Percentiles rank a stretch among this genome's conserved stretches.
phyloP scores from a whole-genome alignment of 2,329 filamentous ascomycete species.

The Magnaporthales sp. region DNA sequence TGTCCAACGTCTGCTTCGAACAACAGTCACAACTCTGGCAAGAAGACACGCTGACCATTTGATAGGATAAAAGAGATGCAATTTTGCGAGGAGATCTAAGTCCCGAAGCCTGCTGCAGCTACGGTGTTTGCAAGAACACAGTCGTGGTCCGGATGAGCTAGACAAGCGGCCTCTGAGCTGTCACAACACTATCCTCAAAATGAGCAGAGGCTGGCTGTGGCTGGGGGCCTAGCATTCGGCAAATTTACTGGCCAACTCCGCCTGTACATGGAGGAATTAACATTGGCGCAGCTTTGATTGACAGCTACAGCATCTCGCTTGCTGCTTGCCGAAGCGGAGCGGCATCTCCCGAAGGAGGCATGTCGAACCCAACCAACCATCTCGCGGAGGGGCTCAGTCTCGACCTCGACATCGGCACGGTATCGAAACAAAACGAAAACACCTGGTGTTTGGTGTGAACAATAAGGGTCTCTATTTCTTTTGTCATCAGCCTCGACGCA shows the following conservation, averaged over 20 bases:
- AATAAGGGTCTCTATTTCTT: neutral
- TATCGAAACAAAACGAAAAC: neutral
- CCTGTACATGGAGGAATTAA: neutral
- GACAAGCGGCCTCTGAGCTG: neutral
- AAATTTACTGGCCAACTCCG: neutral
- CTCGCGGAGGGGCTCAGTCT: neutral
- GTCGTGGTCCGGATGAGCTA: conserved; percentile 36
- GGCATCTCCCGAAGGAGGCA: neutral
- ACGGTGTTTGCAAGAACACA: conserved; percentile 41
- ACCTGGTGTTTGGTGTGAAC: neutral
- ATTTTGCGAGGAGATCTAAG: conserved; percentile 39
- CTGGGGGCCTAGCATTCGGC: neutral
- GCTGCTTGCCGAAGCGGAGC: neutral
- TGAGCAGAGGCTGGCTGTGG: neutral
- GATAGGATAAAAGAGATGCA: conserved; percentile 25
- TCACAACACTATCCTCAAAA: neutral
- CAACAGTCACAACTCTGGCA: neutral
- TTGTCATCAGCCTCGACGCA: neutral
- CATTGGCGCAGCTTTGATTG: neutral
- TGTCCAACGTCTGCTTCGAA: neutral
- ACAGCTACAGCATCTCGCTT: neutral
- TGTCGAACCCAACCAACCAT: neutral
- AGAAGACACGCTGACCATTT: neutral
- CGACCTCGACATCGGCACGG: neutral
- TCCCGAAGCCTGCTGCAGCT: conserved; percentile 44